phyloP scores from a whole-genome alignment of 495 filamentous ascomycete species.

The Lineolata rhizophorae region DNA sequence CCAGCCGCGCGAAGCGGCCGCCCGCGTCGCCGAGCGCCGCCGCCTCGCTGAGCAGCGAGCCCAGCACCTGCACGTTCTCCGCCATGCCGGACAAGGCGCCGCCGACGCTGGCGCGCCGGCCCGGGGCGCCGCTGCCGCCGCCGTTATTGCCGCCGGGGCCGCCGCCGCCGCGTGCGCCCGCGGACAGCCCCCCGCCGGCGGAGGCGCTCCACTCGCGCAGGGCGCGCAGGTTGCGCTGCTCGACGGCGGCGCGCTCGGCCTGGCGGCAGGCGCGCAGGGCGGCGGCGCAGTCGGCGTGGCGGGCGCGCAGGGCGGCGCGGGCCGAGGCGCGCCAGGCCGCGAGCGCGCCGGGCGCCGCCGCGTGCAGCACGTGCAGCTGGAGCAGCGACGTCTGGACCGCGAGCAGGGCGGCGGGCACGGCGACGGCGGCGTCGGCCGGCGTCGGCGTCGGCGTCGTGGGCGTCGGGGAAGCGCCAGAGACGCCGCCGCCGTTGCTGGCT shows the following conservation, averaged over 20 bases:
- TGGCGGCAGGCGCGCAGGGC: constrained; percentile 15
- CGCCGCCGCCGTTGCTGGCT: constrained; percentile 23
- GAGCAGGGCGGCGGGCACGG: too few species aligned
- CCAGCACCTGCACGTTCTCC: constrained; percentile 28
- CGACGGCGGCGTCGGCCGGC: constrained; percentile 25
- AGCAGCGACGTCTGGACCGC: constrained; percentile 54
- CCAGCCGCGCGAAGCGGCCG: constrained; percentile 26
- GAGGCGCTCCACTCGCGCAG: constrained; percentile 7
- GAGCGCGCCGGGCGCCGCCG: constrained; percentile 16
- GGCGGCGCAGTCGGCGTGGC: constrained; percentile 20
- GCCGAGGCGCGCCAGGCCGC: constrained; percentile 27
- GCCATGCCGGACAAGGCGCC: constrained; percentile 19
- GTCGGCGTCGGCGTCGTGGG: constrained; percentile 3
- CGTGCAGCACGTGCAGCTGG: constrained; percentile 49
- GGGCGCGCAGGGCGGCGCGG: too few species aligned
- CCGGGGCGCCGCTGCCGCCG: too few species aligned
- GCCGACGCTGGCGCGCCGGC: too few species aligned
- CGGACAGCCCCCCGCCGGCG: too few species aligned
- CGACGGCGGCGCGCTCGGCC: constrained; percentile 8
- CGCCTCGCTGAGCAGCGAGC: constrained; percentile 24
- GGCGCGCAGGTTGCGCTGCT: constrained; percentile 9
- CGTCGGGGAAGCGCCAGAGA: constrained; percentile 28
- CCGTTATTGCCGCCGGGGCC: too few species aligned
- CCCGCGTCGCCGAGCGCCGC: constrained; percentile 26
- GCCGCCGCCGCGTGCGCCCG: too few species aligned